Base-by-base conservation (phyloP, 805 yeast species). In the Starmera dryadoides region DNA sequence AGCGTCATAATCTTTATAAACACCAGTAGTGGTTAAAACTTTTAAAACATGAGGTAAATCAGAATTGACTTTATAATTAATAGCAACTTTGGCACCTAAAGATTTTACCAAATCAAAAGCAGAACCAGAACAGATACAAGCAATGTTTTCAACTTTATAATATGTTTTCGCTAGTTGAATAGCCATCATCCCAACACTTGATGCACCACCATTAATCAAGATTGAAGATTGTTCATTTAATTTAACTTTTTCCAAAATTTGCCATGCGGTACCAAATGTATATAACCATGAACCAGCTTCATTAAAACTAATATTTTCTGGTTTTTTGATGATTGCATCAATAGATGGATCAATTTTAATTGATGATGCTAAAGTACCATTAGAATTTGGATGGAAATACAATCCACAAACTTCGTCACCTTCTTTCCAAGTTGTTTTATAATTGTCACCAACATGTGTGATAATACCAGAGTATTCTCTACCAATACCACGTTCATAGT, bases 181-280 rank as follows among this genome's bases (percentile, higher is more conserved):
- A 4, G 73, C 70, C 59, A 67, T 70, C 42, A 75, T 58, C 2
- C 93, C 95, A 9, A 83, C 85, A n/a, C 79, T 66, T 2, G 94
- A 75, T 2, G 86, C 79, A 15, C 84, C 94, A 38, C 96, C 96
- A 43, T 84, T 68, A 32, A 87, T 65, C 34, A 85, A 64, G 3
- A 86, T 73, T 40, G 70, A 72, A 2, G 76, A 59, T 9, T 64
- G 63, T 4, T 62, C 59, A 30, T 65, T 66, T 5, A 72, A 50
- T 49, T 40, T 32, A 36, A 51, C 43, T 44, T 51, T 44, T 45
- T 60, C 56, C 25, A 77, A 58, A 40, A 74, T 52, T 36, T 63
- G 66, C 45, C 57, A 69, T 0, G 94, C 89, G 3, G 93, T 71
- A 15, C 80, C 79, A 45, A 75, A 71, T 18, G 79, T 76, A 46